Evolutionary conservation across 208 protist genomes (phyloP).

Genomic region (Acanthamoeba royreba): DNA sequence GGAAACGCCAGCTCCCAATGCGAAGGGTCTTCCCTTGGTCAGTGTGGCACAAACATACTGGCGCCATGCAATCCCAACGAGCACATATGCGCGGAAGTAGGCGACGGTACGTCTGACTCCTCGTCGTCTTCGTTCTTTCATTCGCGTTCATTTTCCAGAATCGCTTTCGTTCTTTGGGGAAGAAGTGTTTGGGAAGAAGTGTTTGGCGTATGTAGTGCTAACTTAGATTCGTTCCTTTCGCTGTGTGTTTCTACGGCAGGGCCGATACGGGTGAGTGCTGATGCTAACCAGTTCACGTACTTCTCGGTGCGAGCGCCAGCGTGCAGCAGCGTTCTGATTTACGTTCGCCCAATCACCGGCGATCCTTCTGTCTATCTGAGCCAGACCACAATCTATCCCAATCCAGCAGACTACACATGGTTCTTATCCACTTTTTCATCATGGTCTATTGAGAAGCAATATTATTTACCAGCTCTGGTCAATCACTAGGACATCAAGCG

Average conservation of each 20-base stretch:
- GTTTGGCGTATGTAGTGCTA: too few relatives aligned
- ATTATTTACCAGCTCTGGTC: too few relatives aligned
- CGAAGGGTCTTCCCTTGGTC: not conserved
- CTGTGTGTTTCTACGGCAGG: not conserved
- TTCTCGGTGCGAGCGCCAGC: not conserved
- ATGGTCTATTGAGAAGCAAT: too few relatives aligned
- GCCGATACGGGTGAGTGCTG: not conserved
- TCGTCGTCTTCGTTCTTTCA: too few relatives aligned
- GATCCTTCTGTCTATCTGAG: not conserved
- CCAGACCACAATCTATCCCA: not conserved
- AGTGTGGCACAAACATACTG: not conserved
- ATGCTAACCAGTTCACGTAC: not conserved
- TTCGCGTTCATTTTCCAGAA: too few relatives aligned
- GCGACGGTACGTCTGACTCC: too few relatives aligned
- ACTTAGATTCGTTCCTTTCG: not conserved
- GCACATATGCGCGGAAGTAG: too few relatives aligned
- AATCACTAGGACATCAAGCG: too few relatives aligned
- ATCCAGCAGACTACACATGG: not conserved
- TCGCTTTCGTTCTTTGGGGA: too few relatives aligned
- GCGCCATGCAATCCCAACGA: too few relatives aligned
- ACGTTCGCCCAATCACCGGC: not conserved
- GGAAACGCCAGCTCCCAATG: not conserved
- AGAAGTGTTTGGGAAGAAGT: too few relatives aligned
- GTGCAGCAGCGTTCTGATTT: not conserved
- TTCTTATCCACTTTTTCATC: not conserved